These are phyloP conservation scores for Geotrichum citri-aurantii DNA, from an alignment of 1,139 yeast species.

Conservation along the genomic window DNA sequence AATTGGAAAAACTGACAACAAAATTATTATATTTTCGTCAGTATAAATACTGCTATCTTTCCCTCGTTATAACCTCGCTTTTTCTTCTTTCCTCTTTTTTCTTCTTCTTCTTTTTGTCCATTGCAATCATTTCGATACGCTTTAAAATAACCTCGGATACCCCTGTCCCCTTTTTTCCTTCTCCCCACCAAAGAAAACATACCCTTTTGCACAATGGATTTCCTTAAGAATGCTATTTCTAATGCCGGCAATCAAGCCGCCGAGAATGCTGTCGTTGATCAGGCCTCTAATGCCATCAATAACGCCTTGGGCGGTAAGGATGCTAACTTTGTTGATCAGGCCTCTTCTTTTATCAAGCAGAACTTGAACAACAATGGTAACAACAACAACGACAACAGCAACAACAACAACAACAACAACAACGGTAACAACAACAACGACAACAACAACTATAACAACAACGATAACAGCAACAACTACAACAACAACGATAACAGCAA, in stretches of 20 bases:
- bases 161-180: too few species aligned
- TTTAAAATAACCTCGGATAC: too few species aligned
- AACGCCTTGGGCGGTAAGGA: background rate
- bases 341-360: conserved; percentile 5
- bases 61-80: background rate
- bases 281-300: background rate
- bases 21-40: background rate
- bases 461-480: conserved; percentile 5
- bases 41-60: background rate
- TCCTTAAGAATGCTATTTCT: background rate
- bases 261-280: conserved; percentile 7
- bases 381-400: conserved; percentile 1
- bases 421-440: conserved; percentile 8
- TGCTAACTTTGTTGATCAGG: conserved; percentile 1
- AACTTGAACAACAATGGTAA: background rate
- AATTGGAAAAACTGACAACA: too few species aligned
- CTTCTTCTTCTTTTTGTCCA: background rate
- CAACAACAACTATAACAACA: too few species aligned
- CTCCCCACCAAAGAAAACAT: background rate
- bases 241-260: conserved; percentile 5
- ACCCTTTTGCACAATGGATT: background rate
- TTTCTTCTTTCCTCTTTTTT: background rate
- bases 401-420: conserved; percentile 6
- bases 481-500: conserved; percentile 8
- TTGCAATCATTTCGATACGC: too few species aligned